Base-by-base conservation (phyloP, 2,329 filamentous ascomycete species). In the Penicillium sp. region DNA sequence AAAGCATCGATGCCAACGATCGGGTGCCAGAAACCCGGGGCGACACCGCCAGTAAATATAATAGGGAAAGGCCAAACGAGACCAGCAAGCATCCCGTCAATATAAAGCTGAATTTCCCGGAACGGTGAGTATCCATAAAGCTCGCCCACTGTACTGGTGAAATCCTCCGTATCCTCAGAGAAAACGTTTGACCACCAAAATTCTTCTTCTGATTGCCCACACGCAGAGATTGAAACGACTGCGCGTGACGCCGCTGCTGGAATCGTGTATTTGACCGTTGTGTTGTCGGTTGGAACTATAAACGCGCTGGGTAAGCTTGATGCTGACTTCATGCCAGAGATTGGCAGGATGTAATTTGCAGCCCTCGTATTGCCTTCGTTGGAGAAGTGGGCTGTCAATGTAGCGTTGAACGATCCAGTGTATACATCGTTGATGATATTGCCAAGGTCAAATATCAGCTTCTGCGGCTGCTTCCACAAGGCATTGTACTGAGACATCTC, bases 121-220 rank as follows among this genome's bases (percentile, higher is more conserved):
- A 89, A 92, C 0, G 88, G 84, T 5, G 86, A 86, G 61, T 83
- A 83, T 0, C 88, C 89, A 22, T 83, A 82, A 0, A 90, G 75
- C 1, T 73, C 71, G 11, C 82, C 83, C 4, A 79, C 78, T 1
- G 76, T 78, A 6, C 71, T 68, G 4, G 78, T 74, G 64, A 92
- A 92, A 3, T 80, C 79, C 31, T 78, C 57, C 3, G 76, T 76
- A 56, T 85, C 80, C 9, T 81, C 81, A 39, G 85, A 79, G 2
- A 87, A 80, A 1, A 90, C 84, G 63, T 92, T 92, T 51, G 80
- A 82, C 84, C 88, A 94, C 89, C 90, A 95, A 63, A 92, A 92
- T 67, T 95, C 90, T 72, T 94, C 90, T 14, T 78, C 73, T 0
- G 80, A 79, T 67, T 94, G 90, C 0, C 88, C 90, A 58, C 85